A percentile compares a stretch with the other conserved stretches of the same genome.
Conservation (phyloP, 805 yeast species). For the Ogataea siamensis region DNA sequence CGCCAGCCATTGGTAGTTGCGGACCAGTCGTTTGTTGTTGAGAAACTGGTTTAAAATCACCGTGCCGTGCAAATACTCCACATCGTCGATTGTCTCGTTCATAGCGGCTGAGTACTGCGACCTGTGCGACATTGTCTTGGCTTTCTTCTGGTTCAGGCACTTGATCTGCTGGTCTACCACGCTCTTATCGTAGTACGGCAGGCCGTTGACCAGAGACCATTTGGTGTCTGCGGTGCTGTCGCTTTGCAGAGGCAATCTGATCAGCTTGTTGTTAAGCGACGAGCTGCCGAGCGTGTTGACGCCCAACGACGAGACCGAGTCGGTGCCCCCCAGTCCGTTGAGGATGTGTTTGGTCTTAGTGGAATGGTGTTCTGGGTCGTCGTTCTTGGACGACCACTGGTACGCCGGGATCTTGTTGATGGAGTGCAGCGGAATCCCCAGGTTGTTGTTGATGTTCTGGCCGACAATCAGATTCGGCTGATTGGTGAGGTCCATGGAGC, state of each 20-base stretch:
- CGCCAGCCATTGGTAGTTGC: conserved; percentile 47
- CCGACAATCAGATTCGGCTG: conserved; percentile 30
- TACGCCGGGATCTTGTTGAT: conserved; percentile 35
- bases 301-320: conserved; percentile 29
- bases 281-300: conserved; percentile 26
- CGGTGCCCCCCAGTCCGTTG: conserved; percentile 24
- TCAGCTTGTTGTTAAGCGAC: conserved; percentile 27
- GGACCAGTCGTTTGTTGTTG: conserved; percentile 39
- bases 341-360: conserved; percentile 28
- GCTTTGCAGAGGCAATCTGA: conserved; percentile 29
- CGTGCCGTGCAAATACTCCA: conserved; percentile 49
- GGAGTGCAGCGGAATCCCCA: conserved; percentile 33
- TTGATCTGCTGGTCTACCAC: conserved; percentile 27
- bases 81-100: conserved; percentile 40
- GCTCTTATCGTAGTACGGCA: conserved; percentile 40
- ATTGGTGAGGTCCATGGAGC: conserved; percentile 18
- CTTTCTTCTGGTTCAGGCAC: conserved; percentile 28
- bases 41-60: conserved; percentile 45
- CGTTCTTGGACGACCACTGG: conserved; percentile 33
- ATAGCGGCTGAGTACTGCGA: conserved; percentile 28
- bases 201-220: conserved; percentile 37
- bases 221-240: conserved; percentile 16
- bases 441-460: conserved; percentile 34
- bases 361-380: conserved; percentile 28
- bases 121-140: conserved; percentile 28